A percentile compares a stretch with the other conserved stretches of the same genome.
Conservation (phyloP, 1,284 basidiomycete genomes). For the Cutaneotrichosporon mucoides region DNA sequence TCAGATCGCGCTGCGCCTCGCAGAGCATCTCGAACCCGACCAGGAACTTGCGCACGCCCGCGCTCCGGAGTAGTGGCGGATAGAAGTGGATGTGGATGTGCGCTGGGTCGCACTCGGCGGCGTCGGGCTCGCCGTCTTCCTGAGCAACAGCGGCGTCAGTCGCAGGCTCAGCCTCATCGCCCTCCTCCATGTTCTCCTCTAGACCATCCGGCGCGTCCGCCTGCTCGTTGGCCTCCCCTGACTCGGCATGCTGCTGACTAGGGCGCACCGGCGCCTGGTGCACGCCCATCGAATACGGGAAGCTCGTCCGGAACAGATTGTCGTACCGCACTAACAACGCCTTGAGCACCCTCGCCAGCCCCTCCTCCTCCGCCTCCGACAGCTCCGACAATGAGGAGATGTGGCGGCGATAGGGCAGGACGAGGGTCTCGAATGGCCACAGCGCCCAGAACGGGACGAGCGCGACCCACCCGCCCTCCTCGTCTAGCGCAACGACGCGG, state of each 20-base stretch:
- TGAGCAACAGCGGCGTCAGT: too few relatives aligned
- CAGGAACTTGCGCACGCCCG: slow-evolving; percentile 81
- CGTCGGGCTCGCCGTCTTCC: slow-evolving; percentile 49
- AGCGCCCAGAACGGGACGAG: slow-evolving; percentile 94
- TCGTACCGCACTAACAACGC: slow-evolving; percentile 72
- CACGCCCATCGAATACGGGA: slow-evolving; percentile 96
- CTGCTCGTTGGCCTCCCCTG: too few relatives aligned
- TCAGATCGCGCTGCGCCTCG: slow-evolving; percentile 85
- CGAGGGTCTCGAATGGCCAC: slow-evolving; percentile 90
- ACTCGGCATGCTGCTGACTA: too few relatives aligned
- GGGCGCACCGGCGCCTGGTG: slow-evolving; percentile 81
- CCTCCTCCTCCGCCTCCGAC: slow-evolving; percentile 57
- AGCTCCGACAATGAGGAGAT: slow-evolving; percentile 66
- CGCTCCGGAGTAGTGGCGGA: slow-evolving; percentile 78
- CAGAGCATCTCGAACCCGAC: slow-evolving; percentile 94
- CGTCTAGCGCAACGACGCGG: slow-evolving; percentile 68
- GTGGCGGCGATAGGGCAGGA: slow-evolving; percentile 73
- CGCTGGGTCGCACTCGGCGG: too few relatives aligned
- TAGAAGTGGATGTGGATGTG: slow-evolving; percentile 88
- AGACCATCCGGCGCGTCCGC: too few relatives aligned
- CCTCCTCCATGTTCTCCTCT: too few relatives aligned
- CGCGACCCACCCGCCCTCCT: slow-evolving; percentile 69
- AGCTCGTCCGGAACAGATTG: slow-evolving; percentile 78
- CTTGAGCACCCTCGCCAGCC: slow-evolving; percentile 65
- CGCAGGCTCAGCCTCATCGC: too few relatives aligned